A percentile compares a stretch with the other conserved stretches of the same genome.
These are phyloP conservation scores for Arachis monticola DNA, from an alignment of 331 rosid species.

Conservation along the genomic window DNA sequence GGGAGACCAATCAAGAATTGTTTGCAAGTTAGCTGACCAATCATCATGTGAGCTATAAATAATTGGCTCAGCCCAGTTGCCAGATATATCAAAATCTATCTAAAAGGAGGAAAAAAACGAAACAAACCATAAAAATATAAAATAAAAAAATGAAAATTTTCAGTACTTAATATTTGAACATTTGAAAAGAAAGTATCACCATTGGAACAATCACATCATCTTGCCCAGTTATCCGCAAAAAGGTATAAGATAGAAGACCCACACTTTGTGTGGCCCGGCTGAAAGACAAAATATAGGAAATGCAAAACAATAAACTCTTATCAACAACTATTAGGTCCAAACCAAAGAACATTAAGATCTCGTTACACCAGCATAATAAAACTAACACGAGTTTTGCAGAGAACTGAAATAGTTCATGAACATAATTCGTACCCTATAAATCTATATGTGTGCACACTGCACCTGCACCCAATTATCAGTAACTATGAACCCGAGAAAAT, in stretches of 20 bases:
- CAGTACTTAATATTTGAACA: constrained; percentile 16
- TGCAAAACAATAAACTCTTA: constrained; percentile 32
- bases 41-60: constrained; percentile 69
- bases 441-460: neutral
- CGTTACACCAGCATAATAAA: neutral
- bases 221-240: constrained; percentile 85
- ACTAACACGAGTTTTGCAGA: no score
- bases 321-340: neutral
- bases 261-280: constrained; percentile 85
- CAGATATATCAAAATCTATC: constrained; percentile 87
- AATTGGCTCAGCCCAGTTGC: constrained; percentile 80
- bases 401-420: neutral
- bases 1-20: constrained; percentile 96
- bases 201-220: constrained; percentile 94
- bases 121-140: constrained; percentile 26
- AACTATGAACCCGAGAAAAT: neutral
- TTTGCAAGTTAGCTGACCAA: constrained; percentile 77
- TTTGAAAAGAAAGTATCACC: constrained; percentile 56
- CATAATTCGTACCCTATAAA: neutral
- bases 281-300: constrained; percentile 34
- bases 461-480: neutral
- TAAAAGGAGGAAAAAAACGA: constrained; percentile 45
- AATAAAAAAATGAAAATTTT: constrained; percentile 8
- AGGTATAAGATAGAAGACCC: constrained; percentile 93
- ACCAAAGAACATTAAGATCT: neutral